phyloP scores from a whole-genome alignment of 2,329 filamentous ascomycete species.

The Fusarium ambrosium region DNA sequence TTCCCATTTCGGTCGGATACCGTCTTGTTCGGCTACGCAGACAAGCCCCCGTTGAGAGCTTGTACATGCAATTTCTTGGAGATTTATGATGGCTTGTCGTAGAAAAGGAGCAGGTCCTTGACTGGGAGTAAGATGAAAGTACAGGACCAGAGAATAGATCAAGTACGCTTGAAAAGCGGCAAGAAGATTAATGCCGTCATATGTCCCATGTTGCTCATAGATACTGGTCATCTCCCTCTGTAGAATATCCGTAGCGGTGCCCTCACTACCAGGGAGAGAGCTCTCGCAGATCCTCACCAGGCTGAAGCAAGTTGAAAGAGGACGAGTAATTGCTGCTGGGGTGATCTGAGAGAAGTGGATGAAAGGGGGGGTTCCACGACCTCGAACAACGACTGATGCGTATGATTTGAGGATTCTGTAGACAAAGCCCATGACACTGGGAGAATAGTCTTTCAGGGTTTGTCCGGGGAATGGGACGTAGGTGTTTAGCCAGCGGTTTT shows the following conservation, averaged over 20 bases:
- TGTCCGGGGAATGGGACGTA: slow-evolving; percentile 62
- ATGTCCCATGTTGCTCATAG: slow-evolving; percentile 45
- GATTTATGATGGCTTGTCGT: slow-evolving; percentile 61
- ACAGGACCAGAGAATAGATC: slow-evolving; percentile 64
- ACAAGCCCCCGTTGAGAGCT: slow-evolving; percentile 57
- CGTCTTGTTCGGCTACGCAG: slow-evolving; percentile 57
- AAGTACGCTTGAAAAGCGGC: slow-evolving; percentile 66
- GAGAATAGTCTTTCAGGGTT: slow-evolving; percentile 57
- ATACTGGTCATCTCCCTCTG: slow-evolving; percentile 59
- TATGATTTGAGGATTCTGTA: slow-evolving; percentile 61
- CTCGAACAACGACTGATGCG: slow-evolving; percentile 52
- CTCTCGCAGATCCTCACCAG: slow-evolving; percentile 57
- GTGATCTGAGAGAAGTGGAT: slow-evolving; percentile 57
- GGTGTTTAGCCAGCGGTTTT: slow-evolving; percentile 63
- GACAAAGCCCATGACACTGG: slow-evolving; percentile 55
- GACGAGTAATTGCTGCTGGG: slow-evolving; percentile 37
- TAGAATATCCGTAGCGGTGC: slow-evolving; percentile 52
- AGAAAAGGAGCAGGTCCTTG: slow-evolving; percentile 45
- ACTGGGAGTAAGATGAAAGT: slow-evolving; percentile 54
- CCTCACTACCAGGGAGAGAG: slow-evolving; percentile 50
- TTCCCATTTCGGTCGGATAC: slow-evolving; percentile 62
- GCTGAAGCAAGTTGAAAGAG: slow-evolving; percentile 58
- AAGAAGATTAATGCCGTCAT: slow-evolving; percentile 52
- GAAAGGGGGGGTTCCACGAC: slow-evolving; percentile 58
- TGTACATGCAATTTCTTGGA: slow-evolving; percentile 63